These are phyloP conservation scores for Cladobotryum protrusum DNA, from an alignment of 2,329 filamentous ascomycete species.

Conservation along the genomic window DNA sequence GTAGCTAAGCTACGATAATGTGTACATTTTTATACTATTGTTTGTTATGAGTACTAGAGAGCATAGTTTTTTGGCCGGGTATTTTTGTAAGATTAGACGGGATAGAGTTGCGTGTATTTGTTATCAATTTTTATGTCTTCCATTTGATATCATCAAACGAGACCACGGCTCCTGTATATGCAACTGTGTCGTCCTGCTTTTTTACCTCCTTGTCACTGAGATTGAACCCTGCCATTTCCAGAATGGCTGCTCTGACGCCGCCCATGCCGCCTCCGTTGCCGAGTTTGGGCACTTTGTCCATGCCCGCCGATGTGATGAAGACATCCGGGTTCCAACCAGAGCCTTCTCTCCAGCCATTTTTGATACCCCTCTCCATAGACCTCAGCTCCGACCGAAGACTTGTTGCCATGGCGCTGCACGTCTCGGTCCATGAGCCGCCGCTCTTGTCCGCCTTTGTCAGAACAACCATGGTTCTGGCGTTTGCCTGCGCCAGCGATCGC, in stretches of 20 bases:
- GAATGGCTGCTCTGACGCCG: constrained; percentile 32
- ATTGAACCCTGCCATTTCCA: constrained; percentile 35
- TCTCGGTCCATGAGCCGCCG: constrained; percentile 22
- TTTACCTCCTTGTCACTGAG: constrained; percentile 24
- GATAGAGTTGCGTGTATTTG: not conserved
- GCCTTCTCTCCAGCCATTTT: constrained; percentile 24
- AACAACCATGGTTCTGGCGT: constrained; percentile 42
- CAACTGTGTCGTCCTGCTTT: constrained; percentile 30
- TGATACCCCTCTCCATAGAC: constrained; percentile 16
- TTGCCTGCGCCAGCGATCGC: constrained; percentile 38
- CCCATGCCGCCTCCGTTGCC: constrained; percentile 34
- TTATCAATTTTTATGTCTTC: constrained; percentile 19
- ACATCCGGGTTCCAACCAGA: constrained; percentile 25
- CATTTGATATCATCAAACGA: constrained; percentile 35
- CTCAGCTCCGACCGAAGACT: constrained; percentile 23
- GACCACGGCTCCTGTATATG: constrained; percentile 30
- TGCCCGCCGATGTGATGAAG: constrained; percentile 33
- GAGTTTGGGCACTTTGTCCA: constrained; percentile 24
- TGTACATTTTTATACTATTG: not conserved
- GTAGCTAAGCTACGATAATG: too few species aligned
- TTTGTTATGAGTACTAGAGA: not conserved
- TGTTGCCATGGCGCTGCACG: constrained; percentile 22
- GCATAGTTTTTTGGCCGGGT: too few species aligned
- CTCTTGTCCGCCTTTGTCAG: constrained; percentile 53
- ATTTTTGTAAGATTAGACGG: not conserved